Evolutionary conservation across 2,329 filamentous ascomycete species (phyloP).

Genomic region (Diplocarpon mali): DNA sequence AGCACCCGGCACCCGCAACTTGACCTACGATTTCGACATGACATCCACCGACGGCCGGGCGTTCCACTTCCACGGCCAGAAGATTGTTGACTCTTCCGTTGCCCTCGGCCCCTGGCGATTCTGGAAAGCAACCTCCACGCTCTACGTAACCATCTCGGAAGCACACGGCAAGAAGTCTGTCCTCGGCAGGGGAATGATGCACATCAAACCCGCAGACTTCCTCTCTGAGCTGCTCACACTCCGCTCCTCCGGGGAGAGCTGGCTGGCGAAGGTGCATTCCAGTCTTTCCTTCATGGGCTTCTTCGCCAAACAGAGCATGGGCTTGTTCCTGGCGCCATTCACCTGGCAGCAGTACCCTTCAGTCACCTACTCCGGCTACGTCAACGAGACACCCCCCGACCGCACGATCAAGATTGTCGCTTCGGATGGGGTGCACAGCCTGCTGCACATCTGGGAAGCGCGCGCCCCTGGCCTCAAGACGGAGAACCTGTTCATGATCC

Average conservation of each 20-base stretch:
- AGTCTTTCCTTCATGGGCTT: slow-evolving; percentile 42
- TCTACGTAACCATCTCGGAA: slow-evolving; percentile 47
- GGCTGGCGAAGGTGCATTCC: slow-evolving; percentile 35
- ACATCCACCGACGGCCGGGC: slow-evolving; percentile 38
- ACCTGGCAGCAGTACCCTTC: slow-evolving; percentile 44
- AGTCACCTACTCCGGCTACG: slow-evolving; percentile 36
- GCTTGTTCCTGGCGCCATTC: slow-evolving; percentile 43
- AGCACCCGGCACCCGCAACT: slow-evolving; percentile 44
- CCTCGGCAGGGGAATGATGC: slow-evolving; percentile 48
- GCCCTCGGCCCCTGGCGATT: slow-evolving; percentile 44
- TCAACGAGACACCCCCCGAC: slow-evolving; percentile 39
- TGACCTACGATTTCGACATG: slow-evolving; percentile 53
- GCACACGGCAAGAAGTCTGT: slow-evolving; percentile 25
- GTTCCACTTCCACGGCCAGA: slow-evolving; percentile 51
- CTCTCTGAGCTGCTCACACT: slow-evolving; percentile 43
- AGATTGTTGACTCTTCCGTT: slow-evolving; percentile 49
- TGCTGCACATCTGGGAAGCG: slow-evolving; percentile 47
- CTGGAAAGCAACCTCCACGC: slow-evolving; percentile 50
- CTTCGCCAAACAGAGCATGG: slow-evolving; percentile 43
- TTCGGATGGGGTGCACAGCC: slow-evolving; percentile 39
- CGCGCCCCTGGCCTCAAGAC: slow-evolving; percentile 27
- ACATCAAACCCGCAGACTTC: slow-evolving; percentile 43
- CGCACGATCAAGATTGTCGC: slow-evolving; percentile 37
- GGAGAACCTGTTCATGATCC: slow-evolving; percentile 48
- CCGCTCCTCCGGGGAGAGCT: slow-evolving; percentile 36